These are phyloP conservation scores for Oryza meridionalis DNA, from an alignment of 176 grass and related monocot genomes.

Conservation along the genomic window DNA sequence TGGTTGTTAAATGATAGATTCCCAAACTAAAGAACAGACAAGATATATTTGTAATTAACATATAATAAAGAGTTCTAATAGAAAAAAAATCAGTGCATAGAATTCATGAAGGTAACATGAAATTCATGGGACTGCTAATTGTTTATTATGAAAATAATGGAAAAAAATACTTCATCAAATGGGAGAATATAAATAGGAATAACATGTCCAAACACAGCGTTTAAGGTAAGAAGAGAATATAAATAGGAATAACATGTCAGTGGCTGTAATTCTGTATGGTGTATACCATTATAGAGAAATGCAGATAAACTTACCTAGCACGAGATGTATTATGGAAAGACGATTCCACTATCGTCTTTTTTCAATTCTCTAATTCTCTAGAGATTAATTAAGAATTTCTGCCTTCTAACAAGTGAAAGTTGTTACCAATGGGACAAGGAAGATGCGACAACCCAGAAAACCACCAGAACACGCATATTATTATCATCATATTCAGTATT, in stretches of 20 bases:
- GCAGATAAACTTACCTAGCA: neutral
- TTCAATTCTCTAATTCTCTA: neutral
- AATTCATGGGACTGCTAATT: too few relatives aligned
- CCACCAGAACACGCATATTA: slow-evolving; percentile 2
- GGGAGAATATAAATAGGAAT: neutral
- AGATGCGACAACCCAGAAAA: neutral
- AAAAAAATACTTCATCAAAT: neutral
- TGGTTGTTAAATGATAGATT: neutral
- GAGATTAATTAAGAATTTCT: neutral
- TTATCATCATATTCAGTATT: slow-evolving; percentile 28
- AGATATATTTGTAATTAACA: neutral
- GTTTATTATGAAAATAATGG: neutral
- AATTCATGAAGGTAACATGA: too few relatives aligned
- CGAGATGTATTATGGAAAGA: too few relatives aligned
- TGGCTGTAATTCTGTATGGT: too few relatives aligned
- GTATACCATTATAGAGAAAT: neutral
- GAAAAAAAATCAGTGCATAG: neutral
- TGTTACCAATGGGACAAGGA: neutral
- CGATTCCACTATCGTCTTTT: too few relatives aligned
- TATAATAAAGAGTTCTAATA: neutral
- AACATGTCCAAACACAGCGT: neutral
- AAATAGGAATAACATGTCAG: neutral
- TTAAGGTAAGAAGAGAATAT: neutral
- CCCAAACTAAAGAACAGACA: neutral
- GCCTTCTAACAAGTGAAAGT: too few relatives aligned